A percentile compares a stretch with the other conserved stretches of the same genome.
Evolutionary conservation across 2,329 filamentous ascomycete species (phyloP).

Genomic region (Dactylonectria macrodidyma): DNA sequence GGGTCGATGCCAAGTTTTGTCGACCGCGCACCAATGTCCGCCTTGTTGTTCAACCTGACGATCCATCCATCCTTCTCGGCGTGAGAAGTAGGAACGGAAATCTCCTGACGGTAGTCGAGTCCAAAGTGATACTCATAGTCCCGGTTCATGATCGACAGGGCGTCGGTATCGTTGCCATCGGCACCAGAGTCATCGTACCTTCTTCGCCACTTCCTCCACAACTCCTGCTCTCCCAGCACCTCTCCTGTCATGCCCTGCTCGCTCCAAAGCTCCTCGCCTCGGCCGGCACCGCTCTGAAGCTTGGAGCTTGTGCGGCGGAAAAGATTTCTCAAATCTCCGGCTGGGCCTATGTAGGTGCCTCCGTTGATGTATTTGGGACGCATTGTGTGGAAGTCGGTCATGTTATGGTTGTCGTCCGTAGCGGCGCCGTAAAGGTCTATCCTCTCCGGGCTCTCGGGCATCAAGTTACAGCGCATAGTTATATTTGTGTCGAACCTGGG

Average conservation of each 20-base stretch:
- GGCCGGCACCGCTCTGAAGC: slow-evolving; percentile 30
- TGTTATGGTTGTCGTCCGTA: slow-evolving; percentile 23
- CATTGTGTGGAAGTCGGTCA: slow-evolving; percentile 10
- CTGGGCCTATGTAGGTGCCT: slow-evolving; percentile 46
- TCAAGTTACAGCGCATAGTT: slow-evolving; percentile 34
- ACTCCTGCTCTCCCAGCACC: slow-evolving; percentile 46
- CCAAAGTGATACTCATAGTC: slow-evolving; percentile 42
- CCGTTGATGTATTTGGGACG: slow-evolving; percentile 48
- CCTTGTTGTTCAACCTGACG: slow-evolving; percentile 28
- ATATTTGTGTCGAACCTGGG: slow-evolving; percentile 1
- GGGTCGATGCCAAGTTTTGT: not conserved
- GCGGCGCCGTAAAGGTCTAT: slow-evolving; percentile 39
- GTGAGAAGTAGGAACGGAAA: slow-evolving; percentile 38
- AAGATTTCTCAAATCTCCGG: slow-evolving; percentile 39
- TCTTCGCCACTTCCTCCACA: slow-evolving; percentile 27
- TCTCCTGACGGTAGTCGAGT: slow-evolving; percentile 35
- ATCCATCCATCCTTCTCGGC: slow-evolving; percentile 39
- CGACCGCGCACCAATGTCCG: slow-evolving; percentile 26
- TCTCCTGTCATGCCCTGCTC: slow-evolving; percentile 50
- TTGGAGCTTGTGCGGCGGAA: slow-evolving; percentile 41
- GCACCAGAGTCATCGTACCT: not conserved
- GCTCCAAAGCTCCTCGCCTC: slow-evolving; percentile 33
- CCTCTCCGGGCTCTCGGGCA: slow-evolving; percentile 37
- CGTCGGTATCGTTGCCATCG: not conserved
- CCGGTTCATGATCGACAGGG: slow-evolving; percentile 3